phyloP scores from a whole-genome alignment of 192 early-diverging fungal genomes.

The Mortierella hygrophila region DNA sequence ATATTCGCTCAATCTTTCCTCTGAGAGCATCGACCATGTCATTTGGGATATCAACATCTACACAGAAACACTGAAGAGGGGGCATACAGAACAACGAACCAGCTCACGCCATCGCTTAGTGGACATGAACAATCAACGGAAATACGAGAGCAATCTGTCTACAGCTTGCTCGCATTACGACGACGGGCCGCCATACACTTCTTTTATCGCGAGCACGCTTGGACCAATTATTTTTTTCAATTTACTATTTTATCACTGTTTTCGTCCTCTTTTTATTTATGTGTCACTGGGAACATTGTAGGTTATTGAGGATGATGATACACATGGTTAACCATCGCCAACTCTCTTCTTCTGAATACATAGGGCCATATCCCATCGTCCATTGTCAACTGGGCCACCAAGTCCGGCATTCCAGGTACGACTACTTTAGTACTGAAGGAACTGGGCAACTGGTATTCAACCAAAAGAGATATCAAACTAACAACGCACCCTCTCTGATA shows the following conservation, averaged over 20 bases:
- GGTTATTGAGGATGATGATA: neutral
- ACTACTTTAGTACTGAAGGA: neutral
- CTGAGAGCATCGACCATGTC: neutral
- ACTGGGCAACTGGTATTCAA: neutral
- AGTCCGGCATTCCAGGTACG: constrained; percentile 56
- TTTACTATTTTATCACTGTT: neutral
- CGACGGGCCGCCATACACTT: neutral
- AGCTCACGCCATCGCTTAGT: neutral
- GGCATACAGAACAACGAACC: neutral
- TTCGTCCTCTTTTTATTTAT: neutral
- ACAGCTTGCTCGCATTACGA: neutral
- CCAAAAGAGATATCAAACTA: neutral
- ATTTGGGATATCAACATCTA: neutral
- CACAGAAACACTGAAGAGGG: too few species aligned
- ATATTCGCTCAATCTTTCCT: neutral
- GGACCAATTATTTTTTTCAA: neutral
- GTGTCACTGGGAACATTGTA: neutral
- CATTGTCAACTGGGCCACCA: constrained; percentile 60
- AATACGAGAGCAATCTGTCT: neutral
- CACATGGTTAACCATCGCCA: neutral
- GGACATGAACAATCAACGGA: neutral
- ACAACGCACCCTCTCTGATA: neutral
- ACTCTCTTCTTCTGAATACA: neutral
- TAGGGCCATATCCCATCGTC: constrained; percentile 58
- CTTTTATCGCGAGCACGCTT: constrained; percentile 3